Base-by-base conservation (phyloP, 306 rosid genomes). In the Medicago truncatula region DNA sequence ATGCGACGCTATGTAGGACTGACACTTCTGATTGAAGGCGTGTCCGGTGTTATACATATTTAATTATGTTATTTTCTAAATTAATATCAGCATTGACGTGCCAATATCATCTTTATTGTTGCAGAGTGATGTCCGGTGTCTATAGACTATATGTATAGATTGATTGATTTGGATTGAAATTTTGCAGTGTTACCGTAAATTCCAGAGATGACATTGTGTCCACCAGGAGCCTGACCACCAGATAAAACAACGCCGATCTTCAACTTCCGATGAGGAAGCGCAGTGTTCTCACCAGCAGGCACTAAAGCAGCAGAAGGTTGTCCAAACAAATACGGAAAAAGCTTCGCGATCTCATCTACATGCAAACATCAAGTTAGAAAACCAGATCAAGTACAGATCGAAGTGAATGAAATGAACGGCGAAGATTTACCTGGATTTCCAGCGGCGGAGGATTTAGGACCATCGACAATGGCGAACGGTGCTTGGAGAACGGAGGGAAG, bases 211-310 rank as follows among this genome's bases (percentile, higher is more conserved):
- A 96, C 99, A 82, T 96, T 96, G 85, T 96, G 99, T 5, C 99
- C 99, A 23, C 98, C 99, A 0, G 99, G 99, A 63, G 99, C 98
- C 68, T 92, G 98, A 69, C 99, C 99, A 60, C 99, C 99, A 14
- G 99, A 96, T 81, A 96, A 83, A 72, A 96, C 99, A 2, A 92
- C 97, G 5, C 99, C 99, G 14, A 96, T 89, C 91, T 92, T 96
- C 88, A 96, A 57, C 88, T 83, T 88, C 74, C 69, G 82, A 31
- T 71, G 70, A 1, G 87, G 60, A 23, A 23, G 82, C 44, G 14
- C 70, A 2, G 80, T 2, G 16, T 20, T 46, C 1, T 87, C 58
- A 18, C 84, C 89, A 61, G 81, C 71, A 0, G 90, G 91, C 28
- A 80, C 91, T 81, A 96, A 75, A 63, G 73, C 2, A 10, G 87